Evolutionary conservation across 1,284 basidiomycete genomes (phyloP), one percentile per base, ranked within the genome.

Genomic region (Sporisorium graminicola): DNA sequence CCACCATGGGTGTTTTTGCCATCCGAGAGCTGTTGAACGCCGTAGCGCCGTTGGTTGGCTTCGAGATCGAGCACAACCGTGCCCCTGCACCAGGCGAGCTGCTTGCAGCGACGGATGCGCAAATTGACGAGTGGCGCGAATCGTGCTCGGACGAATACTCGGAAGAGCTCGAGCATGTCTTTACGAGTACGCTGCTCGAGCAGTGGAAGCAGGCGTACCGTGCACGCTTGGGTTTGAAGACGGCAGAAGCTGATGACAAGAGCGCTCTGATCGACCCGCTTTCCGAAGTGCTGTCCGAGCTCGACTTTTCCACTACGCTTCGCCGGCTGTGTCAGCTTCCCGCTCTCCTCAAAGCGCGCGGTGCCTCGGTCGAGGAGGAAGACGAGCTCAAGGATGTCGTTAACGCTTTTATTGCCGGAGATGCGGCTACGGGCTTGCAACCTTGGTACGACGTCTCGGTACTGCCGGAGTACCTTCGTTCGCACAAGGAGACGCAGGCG

Each of bases 1-100:
- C 82, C 8, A 90, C 86, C 8, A 91, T 91, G 79, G 67, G 87
- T 68, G 59, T 72, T 24, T 80, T 73, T 70, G 78, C 70, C 12
- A 63, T 78, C 8, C 59, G 66, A 26, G 59, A 72, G 52, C 59
- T 76, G 43, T 35, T 58, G 46, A 62, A 69, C 14, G 67, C 67
- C 14, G 61, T 77, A 1, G 67, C 79, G 42, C 73, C 77, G 10
- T 20, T 80, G 22, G 53, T 78, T 2, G 79, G 74, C 3, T 79
- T 80, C 33, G 65, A 84, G 72, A 50, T 74, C 40, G 58, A 80
- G 42, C 61, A 83, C 58, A 82, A 86, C 57, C 88, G 74, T 3
- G 81, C 82, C 9, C 89, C 31, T 9, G 60, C 58, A 2, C 74
- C 81, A 2, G 78, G 77, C 26, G 83, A 81, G 56, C 50, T 84